Evolutionary conservation across 331 rosid species (phyloP).

Genomic region (Saraca asoca): DNA sequence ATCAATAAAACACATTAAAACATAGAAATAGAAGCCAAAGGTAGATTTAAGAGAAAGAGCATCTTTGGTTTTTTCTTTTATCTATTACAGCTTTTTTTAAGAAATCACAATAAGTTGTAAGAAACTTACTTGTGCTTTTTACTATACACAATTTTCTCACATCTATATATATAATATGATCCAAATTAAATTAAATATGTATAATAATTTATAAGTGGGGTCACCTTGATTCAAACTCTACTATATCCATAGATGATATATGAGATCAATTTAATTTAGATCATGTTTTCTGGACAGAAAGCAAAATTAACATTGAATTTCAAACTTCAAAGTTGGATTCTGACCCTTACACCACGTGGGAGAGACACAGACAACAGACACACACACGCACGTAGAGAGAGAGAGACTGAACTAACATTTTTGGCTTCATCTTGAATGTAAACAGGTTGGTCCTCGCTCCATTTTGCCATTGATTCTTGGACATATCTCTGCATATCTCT

Average conservation of each 20-base stretch:
- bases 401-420: conserved; percentile 56
- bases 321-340: conserved; percentile 35
- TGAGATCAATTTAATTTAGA: too few species aligned
- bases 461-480: conserved; percentile 68
- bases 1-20: conserved; percentile 31
- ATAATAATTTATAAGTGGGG: too few species aligned
- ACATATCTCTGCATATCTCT: conserved; percentile 80
- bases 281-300: too few species aligned
- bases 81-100: conserved; percentile 43
- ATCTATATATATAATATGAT: too few species aligned
- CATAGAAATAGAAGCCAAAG: conserved; percentile 34
- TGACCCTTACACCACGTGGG: conserved; percentile 40
- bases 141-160: too few species aligned
- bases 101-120: conserved; percentile 33
- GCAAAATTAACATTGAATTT: conserved; percentile 12
- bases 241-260: too few species aligned
- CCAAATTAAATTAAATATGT: too few species aligned
- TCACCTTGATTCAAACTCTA: too few species aligned
- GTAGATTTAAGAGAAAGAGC: conserved; percentile 38
- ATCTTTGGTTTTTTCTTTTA: conserved; percentile 49
- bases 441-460: conserved; percentile 66
- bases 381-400: conserved; percentile 34
- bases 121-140: too few species aligned
- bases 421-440: conserved; percentile 89
- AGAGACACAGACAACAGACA: conserved; percentile 26